Evolutionary conservation across 2,329 filamentous ascomycete species (phyloP), one percentile per base, ranked within the genome.

Genomic region (Anthostomella pinea): DNA sequence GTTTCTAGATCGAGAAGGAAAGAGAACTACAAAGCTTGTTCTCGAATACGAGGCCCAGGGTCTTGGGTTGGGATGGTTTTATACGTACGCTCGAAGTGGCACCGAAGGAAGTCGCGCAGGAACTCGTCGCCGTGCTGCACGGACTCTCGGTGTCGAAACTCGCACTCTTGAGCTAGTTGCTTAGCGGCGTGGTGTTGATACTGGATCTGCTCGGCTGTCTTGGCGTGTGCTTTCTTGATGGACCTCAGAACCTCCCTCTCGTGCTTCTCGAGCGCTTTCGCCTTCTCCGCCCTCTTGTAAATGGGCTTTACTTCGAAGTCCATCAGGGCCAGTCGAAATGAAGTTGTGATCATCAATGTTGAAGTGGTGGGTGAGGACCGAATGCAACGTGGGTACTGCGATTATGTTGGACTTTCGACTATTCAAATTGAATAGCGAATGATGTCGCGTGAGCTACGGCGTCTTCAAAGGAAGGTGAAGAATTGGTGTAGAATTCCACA

Each of bases 21-120:
- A n/a, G n/a, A n/a, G n/a, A n/a, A n/a, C n/a, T n/a, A n/a, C n/a
- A n/a, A n/a, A n/a, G n/a, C n/a, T n/a, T n/a, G n/a, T n/a, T n/a
- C n/a, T n/a, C n/a, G n/a, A n/a, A n/a, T n/a, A n/a, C n/a, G n/a
- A n/a, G n/a, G n/a, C n/a, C n/a, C n/a, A n/a, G n/a, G n/a, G n/a
- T n/a, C n/a, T n/a, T n/a, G n/a, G n/a, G n/a, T n/a, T n/a, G n/a
- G n/a, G n/a, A n/a, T n/a, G n/a, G n/a, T n/a, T n/a, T n/a, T n/a
- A n/a, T n/a, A n/a, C n/a, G n/a, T n/a, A n/a, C n/a, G n/a, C 10
- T 33, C 27, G 34, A 48, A 51, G 21, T 51, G 44, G 13, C 29
- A 21, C 18, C 26, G 24, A 11, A 49, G 18, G 27, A 51, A 51
- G 36, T 48, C 29, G 8, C 14, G 11, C 13, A 51, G 40, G 35